Percentiles rank a stretch among this genome's conserved stretches.
These are phyloP conservation scores for Wickerhamiella galacta DNA, from an alignment of 805 yeast species.

Conservation along the genomic window DNA sequence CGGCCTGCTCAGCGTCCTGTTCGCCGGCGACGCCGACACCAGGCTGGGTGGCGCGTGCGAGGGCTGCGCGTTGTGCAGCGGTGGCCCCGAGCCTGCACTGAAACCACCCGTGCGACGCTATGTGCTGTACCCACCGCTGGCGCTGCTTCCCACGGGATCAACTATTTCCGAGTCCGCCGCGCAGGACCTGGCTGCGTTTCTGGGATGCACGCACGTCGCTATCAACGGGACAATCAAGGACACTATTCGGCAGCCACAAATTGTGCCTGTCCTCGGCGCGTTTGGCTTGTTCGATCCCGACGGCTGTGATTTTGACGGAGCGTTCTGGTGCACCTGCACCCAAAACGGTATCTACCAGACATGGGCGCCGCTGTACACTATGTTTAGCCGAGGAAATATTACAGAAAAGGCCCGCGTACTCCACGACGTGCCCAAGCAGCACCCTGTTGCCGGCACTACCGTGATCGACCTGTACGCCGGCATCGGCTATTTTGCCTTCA, in stretches of 20 bases:
- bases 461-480: constrained; percentile 68
- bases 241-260: constrained; percentile 46
- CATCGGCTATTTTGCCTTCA: constrained; percentile 66
- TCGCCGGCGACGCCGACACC: too few relatives aligned
- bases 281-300: constrained; percentile 37
- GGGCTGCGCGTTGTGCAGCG: too few relatives aligned
- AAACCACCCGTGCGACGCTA: too few relatives aligned
- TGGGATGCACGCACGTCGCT: constrained; percentile 43
- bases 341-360: constrained; percentile 65
- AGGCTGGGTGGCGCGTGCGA: too few relatives aligned
- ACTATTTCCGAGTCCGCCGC: constrained; percentile 20
- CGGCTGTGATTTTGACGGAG: constrained; percentile 28
- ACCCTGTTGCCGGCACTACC: constrained; percentile 22
- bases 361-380: constrained; percentile 76
- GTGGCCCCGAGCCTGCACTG: too few relatives aligned
- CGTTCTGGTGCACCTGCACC: constrained; percentile 53
- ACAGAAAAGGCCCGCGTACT: constrained; percentile 61
- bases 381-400: constrained; percentile 79
- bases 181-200: constrained; percentile 10
- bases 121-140: constrained; percentile 50
- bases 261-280: constrained; percentile 46
- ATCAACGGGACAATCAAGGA: constrained; percentile 56
- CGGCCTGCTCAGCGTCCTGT: too few relatives aligned
- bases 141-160: constrained; percentile 36
- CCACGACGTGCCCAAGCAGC: constrained; percentile 11